Evolutionary conservation across 2,329 filamentous ascomycete species (phyloP).

Genomic region (Colletotrichum sidae): DNA sequence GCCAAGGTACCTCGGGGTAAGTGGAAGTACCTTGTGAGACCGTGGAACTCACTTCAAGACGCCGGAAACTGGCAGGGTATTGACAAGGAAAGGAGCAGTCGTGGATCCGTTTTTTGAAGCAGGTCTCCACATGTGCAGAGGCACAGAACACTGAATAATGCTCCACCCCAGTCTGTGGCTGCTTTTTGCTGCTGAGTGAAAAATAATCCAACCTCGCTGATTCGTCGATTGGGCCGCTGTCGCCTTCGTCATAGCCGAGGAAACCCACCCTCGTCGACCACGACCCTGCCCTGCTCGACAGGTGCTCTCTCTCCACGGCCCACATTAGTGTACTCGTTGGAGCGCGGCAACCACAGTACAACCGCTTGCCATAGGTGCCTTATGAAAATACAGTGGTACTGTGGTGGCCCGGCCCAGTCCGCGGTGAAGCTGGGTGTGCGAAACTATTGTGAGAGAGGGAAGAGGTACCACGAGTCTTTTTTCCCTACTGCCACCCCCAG

Average conservation of each 20-base stretch:
- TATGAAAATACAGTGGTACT: not conserved
- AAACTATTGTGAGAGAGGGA: conserved; percentile 12
- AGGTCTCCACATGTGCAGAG: conserved; percentile 3
- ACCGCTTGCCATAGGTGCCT: conserved; percentile 5
- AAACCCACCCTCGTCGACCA: conserved; percentile 30
- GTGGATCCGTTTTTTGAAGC: conserved; percentile 8
- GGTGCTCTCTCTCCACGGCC: conserved; percentile 22
- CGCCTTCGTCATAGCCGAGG: conserved; percentile 39
- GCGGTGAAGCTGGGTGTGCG: not conserved
- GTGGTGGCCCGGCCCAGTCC: too few relatives aligned
- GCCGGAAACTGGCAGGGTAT: not conserved
- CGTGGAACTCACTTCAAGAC: not conserved
- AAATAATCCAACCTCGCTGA: conserved; percentile 36
- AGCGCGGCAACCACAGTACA: conserved; percentile 30
- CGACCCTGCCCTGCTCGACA: not conserved
- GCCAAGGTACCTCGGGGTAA: not conserved
- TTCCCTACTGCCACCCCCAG: conserved; percentile 33
- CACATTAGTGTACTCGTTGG: conserved; percentile 10
- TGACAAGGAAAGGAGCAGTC: conserved; percentile 7
- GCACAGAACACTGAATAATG: conserved; percentile 9
- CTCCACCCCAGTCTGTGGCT: conserved; percentile 21
- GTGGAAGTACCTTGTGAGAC: conserved; percentile 6
- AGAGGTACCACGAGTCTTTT: conserved; percentile 19
- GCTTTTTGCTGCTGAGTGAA: conserved; percentile 37
- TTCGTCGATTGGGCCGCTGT: conserved; percentile 38